phyloP scores from a whole-genome alignment of 73 alveolate genomes.

The Paramecium caudatum region DNA sequence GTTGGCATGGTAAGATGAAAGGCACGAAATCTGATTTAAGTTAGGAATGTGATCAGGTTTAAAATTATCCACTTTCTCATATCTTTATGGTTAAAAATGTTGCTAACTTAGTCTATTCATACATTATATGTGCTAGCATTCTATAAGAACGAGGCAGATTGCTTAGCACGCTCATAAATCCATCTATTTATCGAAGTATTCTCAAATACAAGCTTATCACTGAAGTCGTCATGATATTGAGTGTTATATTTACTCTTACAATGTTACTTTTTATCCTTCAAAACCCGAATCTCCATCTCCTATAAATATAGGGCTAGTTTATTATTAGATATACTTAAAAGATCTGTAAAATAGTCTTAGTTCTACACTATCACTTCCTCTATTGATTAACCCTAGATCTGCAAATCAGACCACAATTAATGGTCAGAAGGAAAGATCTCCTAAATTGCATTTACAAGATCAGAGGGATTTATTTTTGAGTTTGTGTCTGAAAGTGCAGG shows the following conservation, averaged over 20 bases:
- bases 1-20: background rate
- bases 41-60: constrained; percentile 47
- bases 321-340: constrained; percentile 20
- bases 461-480: background rate
- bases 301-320: background rate
- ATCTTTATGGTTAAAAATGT: background rate
- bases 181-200: background rate
- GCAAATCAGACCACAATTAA: constrained; percentile 31
- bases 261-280: background rate
- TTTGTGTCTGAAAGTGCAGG: background rate
- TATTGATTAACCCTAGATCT: background rate
- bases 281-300: background rate
- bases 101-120: background rate
- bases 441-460: background rate
- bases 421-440: constrained; percentile 42
- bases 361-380: constrained; percentile 7
- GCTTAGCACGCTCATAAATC: constrained; percentile 3
- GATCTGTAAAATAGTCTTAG: constrained; percentile 17
- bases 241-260: constrained; percentile 20
- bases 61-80: background rate
- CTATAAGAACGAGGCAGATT: background rate
- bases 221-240: constrained; percentile 1
- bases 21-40: background rate
- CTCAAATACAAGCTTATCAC: background rate
- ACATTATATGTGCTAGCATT: constrained; percentile 32